A percentile compares a stretch with the other conserved stretches of the same genome.
Evolutionary conservation across 441 rosid species (phyloP).

Genomic region (Erodium texanum): DNA sequence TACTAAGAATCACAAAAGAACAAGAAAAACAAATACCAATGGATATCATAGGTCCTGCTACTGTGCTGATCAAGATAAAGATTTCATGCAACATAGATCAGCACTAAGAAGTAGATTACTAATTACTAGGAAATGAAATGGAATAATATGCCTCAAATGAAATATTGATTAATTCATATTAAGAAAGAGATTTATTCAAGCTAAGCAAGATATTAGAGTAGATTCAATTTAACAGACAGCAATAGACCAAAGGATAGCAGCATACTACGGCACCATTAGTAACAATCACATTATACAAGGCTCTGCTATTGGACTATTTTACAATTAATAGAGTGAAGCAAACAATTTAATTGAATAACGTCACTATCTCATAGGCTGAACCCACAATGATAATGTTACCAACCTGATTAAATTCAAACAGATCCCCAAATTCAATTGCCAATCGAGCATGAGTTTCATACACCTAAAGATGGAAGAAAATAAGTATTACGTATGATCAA

Average conservation of each 20-base stretch:
- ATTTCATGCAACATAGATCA: background rate
- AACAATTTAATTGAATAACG: background rate
- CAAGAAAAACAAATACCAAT: background rate
- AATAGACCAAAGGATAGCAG: background rate
- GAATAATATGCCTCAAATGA: background rate
- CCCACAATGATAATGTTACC: slow-evolving; percentile 12
- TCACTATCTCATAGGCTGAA: background rate
- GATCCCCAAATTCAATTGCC: slow-evolving; percentile 83
- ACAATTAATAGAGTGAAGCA: background rate
- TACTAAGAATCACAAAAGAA: background rate
- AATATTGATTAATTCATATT: no score
- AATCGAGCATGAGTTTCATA: slow-evolving; percentile 98
- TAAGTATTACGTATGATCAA: background rate
- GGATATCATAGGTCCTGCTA: background rate
- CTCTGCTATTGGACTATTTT: background rate
- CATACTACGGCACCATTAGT: background rate
- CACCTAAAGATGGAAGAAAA: slow-evolving; percentile 46
- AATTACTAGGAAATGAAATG: background rate
- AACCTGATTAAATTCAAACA: slow-evolving; percentile 97
- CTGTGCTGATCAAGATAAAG: background rate
- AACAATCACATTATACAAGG: background rate
- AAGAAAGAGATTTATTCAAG: background rate
- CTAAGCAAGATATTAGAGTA: background rate
- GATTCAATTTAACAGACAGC: background rate
- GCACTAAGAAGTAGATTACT: background rate